A percentile compares a stretch with the other conserved stretches of the same genome.
These are phyloP conservation scores for Stephanodiscus triporus DNA, from an alignment of 108 stramenopile genomes.

Conservation along the genomic window DNA sequence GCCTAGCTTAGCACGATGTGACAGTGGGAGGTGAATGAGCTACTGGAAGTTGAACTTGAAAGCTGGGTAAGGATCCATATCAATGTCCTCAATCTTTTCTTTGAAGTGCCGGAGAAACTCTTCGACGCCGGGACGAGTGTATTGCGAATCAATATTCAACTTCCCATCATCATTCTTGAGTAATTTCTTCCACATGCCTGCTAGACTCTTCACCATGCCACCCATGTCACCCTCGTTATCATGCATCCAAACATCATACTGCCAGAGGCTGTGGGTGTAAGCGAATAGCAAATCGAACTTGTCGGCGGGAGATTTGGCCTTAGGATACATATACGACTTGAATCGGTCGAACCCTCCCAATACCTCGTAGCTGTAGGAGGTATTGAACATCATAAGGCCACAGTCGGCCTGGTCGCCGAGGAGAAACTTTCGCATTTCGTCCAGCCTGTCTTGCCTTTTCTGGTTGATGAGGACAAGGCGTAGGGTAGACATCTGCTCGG, in stretches of 20 bases:
- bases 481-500: conserved; percentile 32
- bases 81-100: conserved; percentile 1
- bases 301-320: conserved; percentile 12
- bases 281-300: conserved; percentile 46
- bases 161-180: conserved; percentile 30
- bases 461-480: conserved; percentile 38
- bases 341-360: conserved; percentile 11
- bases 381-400: conserved; percentile 30
- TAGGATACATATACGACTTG: conserved; percentile 1
- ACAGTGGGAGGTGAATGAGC: neutral
- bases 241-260: conserved; percentile 42
- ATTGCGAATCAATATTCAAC: conserved; percentile 39
- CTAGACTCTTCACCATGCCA: conserved; percentile 26
- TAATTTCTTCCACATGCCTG: conserved; percentile 28
- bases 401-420: conserved; percentile 32
- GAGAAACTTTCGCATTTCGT: conserved; percentile 26
- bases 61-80: neutral
- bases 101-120: conserved; percentile 35
- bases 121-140: conserved; percentile 43
- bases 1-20: neutral
- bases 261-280: conserved; percentile 33
- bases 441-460: conserved; percentile 27
- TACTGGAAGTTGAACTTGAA: neutral
- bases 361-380: conserved; percentile 22
- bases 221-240: conserved; percentile 44